A percentile compares a stretch with the other conserved stretches of the same genome.
These are phyloP conservation scores for Ammopiptanthus mongolicus DNA, from an alignment of 306 rosid genomes.

Conservation along the genomic window DNA sequence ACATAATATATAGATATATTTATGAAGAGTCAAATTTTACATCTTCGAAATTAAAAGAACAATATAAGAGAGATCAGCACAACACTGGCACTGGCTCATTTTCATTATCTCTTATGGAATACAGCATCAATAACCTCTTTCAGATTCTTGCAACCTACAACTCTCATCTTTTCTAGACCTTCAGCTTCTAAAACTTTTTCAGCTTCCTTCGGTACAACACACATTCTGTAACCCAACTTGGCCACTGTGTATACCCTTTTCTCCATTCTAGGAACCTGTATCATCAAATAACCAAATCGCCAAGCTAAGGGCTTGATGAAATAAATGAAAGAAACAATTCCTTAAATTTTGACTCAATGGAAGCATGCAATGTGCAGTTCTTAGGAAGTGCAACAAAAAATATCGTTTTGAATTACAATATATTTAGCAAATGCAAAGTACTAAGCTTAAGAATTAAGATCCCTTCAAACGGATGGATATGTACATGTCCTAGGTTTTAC, in stretches of 20 bases:
- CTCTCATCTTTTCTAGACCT: conserved; percentile 31
- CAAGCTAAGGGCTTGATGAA: background rate
- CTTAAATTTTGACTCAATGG: background rate
- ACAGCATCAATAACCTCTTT: conserved; percentile 69
- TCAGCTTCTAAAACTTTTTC: conserved; percentile 38
- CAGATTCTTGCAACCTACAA: conserved; percentile 69
- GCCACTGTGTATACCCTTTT: conserved; percentile 70
- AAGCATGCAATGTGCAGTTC: background rate
- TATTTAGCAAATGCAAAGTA: conserved; percentile 6
- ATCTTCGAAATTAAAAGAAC: background rate
- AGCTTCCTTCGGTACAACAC: conserved; percentile 70
- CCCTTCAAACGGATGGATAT: background rate
- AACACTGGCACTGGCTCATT: background rate
- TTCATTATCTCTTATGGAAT: conserved; percentile 32
- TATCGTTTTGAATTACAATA: background rate
- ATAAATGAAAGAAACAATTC: background rate
- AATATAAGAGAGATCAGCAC: background rate
- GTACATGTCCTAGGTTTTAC: background rate
- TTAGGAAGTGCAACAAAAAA: background rate
- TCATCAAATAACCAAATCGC: background rate
- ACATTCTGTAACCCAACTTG: conserved; percentile 68
- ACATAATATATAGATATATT: conserved; percentile 6
- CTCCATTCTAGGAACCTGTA: conserved; percentile 81
- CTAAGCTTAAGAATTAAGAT: background rate
- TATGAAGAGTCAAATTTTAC: background rate